These are phyloP conservation scores for Microcos paniculata DNA, from an alignment of 345 rosid genomes.

Conservation along the genomic window DNA sequence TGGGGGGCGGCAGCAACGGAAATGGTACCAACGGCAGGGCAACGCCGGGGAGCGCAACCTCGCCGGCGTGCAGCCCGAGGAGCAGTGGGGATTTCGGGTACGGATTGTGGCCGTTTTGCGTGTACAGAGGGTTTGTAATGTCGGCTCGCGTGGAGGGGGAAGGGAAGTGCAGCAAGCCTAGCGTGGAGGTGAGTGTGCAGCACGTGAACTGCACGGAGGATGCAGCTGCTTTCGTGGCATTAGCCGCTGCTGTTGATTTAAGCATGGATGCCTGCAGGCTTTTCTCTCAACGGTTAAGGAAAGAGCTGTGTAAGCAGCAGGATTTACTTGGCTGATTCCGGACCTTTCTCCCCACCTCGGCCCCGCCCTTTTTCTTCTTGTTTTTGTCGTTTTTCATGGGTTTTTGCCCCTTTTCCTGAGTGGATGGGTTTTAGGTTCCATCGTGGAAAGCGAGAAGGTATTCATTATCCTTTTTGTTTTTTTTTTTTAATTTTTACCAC, in stretches of 20 bases:
- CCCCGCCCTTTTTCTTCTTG: background rate
- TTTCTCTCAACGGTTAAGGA: slow-evolving; percentile 82
- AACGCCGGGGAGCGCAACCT: slow-evolving; percentile 35
- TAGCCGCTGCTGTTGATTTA: slow-evolving; percentile 84
- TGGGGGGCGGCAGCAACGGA: slow-evolving; percentile 22
- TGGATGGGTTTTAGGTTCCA: slow-evolving; percentile 27
- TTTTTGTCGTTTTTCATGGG: background rate
- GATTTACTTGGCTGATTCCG: slow-evolving; percentile 35
- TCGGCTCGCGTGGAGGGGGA: slow-evolving; percentile 84
- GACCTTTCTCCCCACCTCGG: background rate
- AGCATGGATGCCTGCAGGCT: slow-evolving; percentile 94
- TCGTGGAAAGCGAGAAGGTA: background rate
- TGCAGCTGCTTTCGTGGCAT: slow-evolving; percentile 91
- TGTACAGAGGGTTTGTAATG: slow-evolving; percentile 82
- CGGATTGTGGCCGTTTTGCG: slow-evolving; percentile 67
- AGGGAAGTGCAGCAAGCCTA: slow-evolving; percentile 80
- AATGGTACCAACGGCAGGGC: slow-evolving; percentile 28
- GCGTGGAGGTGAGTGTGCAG: slow-evolving; percentile 86
- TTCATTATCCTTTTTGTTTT: background rate
- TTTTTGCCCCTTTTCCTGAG: background rate
- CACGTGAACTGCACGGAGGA: slow-evolving; percentile 92
- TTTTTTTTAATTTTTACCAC: background rate
- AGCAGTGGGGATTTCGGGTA: slow-evolving; percentile 75
- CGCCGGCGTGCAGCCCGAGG: slow-evolving; percentile 77
- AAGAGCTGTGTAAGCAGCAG: slow-evolving; percentile 64